Conservation (phyloP, 1,284 basidiomycete species). For the Cutaneotrichosporon sp. region DNA sequence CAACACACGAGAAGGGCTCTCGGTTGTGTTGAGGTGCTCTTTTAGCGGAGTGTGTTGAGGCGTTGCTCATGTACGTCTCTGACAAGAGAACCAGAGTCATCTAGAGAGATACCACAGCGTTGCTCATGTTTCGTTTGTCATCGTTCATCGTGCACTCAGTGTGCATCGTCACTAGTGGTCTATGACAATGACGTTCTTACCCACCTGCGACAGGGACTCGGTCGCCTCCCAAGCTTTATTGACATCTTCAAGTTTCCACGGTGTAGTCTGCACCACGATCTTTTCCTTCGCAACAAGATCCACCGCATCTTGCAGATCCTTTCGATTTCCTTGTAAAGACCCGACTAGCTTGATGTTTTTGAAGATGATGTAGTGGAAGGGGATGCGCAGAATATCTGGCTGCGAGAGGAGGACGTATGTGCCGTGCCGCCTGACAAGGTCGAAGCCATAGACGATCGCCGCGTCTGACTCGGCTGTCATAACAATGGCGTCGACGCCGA, state of each 20-base stretch:
- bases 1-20: no score
- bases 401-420: slow-evolving; percentile 21
- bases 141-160: no score
- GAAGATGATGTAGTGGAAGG: slow-evolving; percentile 25
- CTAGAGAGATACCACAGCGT: no score
- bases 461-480: background rate
- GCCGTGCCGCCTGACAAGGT: slow-evolving; percentile 20
- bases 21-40: no score
- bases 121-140: no score
- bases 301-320: slow-evolving; percentile 23
- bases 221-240: background rate
- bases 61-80: no score
- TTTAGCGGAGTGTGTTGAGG: no score
- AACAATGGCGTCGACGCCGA: background rate
- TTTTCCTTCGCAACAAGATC: slow-evolving; percentile 15
- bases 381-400: slow-evolving; percentile 17
- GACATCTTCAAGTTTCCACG: background rate
- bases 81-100: no score
- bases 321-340: slow-evolving; percentile 23
- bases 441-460: slow-evolving; percentile 9
- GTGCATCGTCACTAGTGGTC: no score
- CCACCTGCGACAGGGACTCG: background rate
- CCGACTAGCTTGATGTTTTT: slow-evolving; percentile 9
- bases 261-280: background rate
- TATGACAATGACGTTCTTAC: background rate